These are phyloP conservation scores for Arthroderma sp. DNA, from an alignment of 2,329 filamentous ascomycete species.

Conservation along the genomic window DNA sequence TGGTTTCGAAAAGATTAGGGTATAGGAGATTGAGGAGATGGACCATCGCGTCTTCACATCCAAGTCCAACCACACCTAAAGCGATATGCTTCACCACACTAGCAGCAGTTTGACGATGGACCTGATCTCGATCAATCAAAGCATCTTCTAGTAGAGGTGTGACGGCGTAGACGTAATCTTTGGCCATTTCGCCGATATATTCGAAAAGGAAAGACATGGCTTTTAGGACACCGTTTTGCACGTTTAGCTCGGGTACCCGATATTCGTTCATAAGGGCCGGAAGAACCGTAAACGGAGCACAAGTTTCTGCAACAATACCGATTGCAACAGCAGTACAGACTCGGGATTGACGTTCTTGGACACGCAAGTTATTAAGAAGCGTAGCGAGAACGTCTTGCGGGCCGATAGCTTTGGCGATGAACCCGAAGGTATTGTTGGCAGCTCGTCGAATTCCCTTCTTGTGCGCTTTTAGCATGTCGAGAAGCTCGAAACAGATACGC, in stretches of 20 bases:
- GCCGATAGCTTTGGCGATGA: slow-evolving; percentile 97
- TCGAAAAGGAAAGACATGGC: slow-evolving; percentile 95
- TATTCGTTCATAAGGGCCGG: slow-evolving; percentile 99
- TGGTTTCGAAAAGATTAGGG: slow-evolving; percentile 95
- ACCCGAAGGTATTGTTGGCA: slow-evolving; percentile 98
- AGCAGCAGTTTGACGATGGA: slow-evolving; percentile 91
- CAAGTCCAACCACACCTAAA: slow-evolving; percentile 89
- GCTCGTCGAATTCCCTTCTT: slow-evolving; percentile 98
- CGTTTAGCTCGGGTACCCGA: slow-evolving; percentile 92
- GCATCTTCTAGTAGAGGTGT: slow-evolving; percentile 93
- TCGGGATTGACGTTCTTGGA: slow-evolving; percentile 94
- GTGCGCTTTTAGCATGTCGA: slow-evolving; percentile 99
- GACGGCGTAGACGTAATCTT: slow-evolving; percentile 98
- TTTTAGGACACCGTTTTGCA: slow-evolving; percentile 97
- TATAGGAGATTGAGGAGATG: slow-evolving; percentile 93
- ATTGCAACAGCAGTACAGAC: slow-evolving; percentile 98
- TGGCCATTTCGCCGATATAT: slow-evolving; percentile 99
- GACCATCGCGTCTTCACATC: slow-evolving; percentile 96
- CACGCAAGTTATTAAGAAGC: slow-evolving; percentile 86
- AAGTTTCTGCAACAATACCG: slow-evolving; percentile 96
- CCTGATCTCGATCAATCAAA: slow-evolving; percentile 93
- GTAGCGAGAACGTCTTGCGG: slow-evolving; percentile 95
- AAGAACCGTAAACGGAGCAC: slow-evolving; percentile 95
- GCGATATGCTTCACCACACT: slow-evolving; percentile 97
- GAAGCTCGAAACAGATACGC: slow-evolving; percentile 96